Percentiles rank a stretch among this genome's conserved stretches.
Conservation (phyloP, 1,284 basidiomycete species). For the Cystobasidium sp. region DNA sequence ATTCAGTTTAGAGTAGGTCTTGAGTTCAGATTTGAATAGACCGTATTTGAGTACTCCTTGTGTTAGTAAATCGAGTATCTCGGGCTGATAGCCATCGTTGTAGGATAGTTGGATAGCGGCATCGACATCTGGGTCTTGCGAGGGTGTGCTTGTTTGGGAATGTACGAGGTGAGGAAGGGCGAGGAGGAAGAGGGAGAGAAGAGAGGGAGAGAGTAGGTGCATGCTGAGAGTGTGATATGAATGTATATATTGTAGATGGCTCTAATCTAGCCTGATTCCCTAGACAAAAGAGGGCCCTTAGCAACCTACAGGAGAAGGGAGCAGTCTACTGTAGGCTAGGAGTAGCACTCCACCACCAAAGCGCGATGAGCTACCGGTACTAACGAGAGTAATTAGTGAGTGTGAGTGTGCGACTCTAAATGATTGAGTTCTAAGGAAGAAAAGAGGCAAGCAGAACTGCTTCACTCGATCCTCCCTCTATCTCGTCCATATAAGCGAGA, state of each 20-base stretch:
- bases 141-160: not conserved
- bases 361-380: too few species aligned
- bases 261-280: too few species aligned
- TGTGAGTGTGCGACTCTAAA: too few species aligned
- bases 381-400: too few species aligned
- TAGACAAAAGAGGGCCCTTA: too few species aligned
- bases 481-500: too few species aligned
- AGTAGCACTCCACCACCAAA: too few species aligned
- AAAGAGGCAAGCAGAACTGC: too few species aligned
- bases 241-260: not conserved
- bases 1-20: constrained; percentile 5
- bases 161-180: not conserved
- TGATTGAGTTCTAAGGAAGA: too few species aligned
- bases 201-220: constrained; percentile 1
- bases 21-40: constrained; percentile 15
- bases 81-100: constrained; percentile 17
- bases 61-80: constrained; percentile 19
- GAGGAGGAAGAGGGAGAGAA: constrained; percentile 6
- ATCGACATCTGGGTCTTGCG: not conserved
- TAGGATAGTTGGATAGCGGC: constrained; percentile 11
- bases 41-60: constrained; percentile 35
- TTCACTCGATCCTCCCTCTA: too few species aligned
- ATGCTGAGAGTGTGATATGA: not conserved
- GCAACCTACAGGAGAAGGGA: too few species aligned
- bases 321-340: too few species aligned